These are phyloP conservation scores for Leucocoprinus birnbaumii DNA, from an alignment of 768 basidiomycete genomes.

Conservation along the genomic window DNA sequence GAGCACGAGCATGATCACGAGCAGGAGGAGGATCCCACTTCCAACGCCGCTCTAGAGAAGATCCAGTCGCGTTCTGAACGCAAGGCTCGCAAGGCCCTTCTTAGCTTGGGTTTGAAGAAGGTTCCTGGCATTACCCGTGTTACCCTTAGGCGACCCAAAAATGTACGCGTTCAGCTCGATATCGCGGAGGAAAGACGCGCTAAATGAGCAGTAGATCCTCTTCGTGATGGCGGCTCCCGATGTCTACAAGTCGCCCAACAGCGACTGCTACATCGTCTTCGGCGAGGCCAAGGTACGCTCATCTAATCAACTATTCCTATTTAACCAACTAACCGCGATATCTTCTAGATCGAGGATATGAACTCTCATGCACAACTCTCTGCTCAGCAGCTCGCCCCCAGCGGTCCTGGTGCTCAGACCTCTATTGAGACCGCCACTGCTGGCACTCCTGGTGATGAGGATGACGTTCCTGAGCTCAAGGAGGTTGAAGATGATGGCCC, in stretches of 20 bases:
- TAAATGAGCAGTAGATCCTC: slow-evolving; percentile 53
- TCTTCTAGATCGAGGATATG: slow-evolving; percentile 77
- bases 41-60: slow-evolving; percentile 83
- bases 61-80: slow-evolving; percentile 93
- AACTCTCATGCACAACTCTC: slow-evolving; percentile 74
- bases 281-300: slow-evolving; percentile 85
- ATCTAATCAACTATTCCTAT: neutral
- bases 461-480: slow-evolving; percentile 84
- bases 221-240: slow-evolving; percentile 93
- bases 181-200: neutral
- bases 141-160: slow-evolving; percentile 92
- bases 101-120: slow-evolving; percentile 88
- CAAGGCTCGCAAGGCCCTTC: slow-evolving; percentile 92
- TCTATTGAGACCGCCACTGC: slow-evolving; percentile 41
- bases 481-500: slow-evolving; percentile 78
- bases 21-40: slow-evolving; percentile 81
- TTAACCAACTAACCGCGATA: neutral
- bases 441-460: slow-evolving; percentile 64
- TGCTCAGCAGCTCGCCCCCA: slow-evolving; percentile 72
- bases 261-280: slow-evolving; percentile 98
- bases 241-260: slow-evolving; percentile 96
- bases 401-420: slow-evolving; percentile 42
- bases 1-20: slow-evolving; percentile 53
- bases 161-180: slow-evolving; percentile 45
- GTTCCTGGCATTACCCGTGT: slow-evolving; percentile 93